Evolutionary conservation across 164 flowering plant species (phyloP).

Genomic region (Macadamia integrifolia): DNA sequence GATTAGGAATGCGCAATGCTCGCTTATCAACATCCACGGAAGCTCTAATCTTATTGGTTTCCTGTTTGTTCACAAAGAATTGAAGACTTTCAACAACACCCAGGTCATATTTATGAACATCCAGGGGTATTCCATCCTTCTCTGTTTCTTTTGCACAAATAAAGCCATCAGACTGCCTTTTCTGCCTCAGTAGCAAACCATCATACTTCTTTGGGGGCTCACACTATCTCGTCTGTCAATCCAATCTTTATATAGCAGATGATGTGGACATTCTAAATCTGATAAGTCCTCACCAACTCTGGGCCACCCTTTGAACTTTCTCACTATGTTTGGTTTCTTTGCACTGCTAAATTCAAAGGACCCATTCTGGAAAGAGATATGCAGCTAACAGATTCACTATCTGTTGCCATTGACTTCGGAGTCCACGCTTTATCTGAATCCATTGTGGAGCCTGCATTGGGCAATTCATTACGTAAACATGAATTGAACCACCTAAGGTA

Average conservation of each 20-base stretch:
- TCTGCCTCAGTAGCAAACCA: constrained; percentile 36
- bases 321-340: constrained; percentile 35
- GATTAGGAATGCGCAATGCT: constrained; percentile 68
- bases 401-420: constrained; percentile 28
- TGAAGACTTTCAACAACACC: constrained; percentile 29
- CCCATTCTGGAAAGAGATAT: constrained; percentile 24
- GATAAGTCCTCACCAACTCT: constrained; percentile 41
- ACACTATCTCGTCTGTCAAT: constrained; percentile 30
- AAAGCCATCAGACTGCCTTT: constrained; percentile 78
- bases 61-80: constrained; percentile 27
- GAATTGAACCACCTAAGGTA: constrained; percentile 99
- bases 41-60: constrained; percentile 26
- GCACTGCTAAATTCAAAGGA: constrained; percentile 25
- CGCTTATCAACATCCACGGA: constrained; percentile 73
- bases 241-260: constrained; percentile 32
- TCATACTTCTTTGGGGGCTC: constrained; percentile 59
- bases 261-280: constrained; percentile 23
- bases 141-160: constrained; percentile 43
- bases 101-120: constrained; percentile 33
- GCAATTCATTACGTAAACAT: constrained; percentile 82
- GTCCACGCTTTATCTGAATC: constrained; percentile 33
- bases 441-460: constrained; percentile 39
- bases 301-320: constrained; percentile 61
- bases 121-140: constrained; percentile 28
- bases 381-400: constrained; percentile 16